These are phyloP conservation scores for Silene vulgaris DNA, from an alignment of 179 eudicot genomes.

Conservation along the genomic window DNA sequence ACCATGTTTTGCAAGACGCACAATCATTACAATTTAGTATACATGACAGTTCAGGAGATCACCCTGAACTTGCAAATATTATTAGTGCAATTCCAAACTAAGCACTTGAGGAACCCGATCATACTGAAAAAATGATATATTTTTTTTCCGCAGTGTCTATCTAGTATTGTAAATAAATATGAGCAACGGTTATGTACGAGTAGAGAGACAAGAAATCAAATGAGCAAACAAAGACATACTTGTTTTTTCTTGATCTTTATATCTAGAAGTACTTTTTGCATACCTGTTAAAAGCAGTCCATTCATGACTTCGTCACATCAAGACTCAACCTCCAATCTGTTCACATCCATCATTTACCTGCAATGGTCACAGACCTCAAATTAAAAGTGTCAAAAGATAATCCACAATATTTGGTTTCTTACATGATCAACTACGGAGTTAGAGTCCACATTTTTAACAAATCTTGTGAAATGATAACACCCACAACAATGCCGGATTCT, in stretches of 20 bases:
- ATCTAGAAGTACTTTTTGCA: not conserved
- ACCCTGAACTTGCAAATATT: not conserved
- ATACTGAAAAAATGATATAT: not conserved
- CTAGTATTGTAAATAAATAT: not conserved
- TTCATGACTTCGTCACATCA: not conserved
- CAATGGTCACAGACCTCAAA: not conserved
- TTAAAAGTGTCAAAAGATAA: not conserved
- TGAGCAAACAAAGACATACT: not conserved
- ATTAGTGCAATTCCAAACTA: not conserved
- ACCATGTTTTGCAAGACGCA: too few relatives aligned
- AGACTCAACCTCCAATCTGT: not conserved
- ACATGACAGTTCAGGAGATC: too few relatives aligned
- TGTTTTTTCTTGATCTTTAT: too few relatives aligned
- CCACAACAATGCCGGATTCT: not conserved
- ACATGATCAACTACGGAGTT: not conserved
- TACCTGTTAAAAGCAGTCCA: conserved; percentile 1
- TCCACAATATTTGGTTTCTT: not conserved
- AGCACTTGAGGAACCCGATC: not conserved
- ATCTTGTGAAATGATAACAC: not conserved
- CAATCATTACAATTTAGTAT: too few relatives aligned
- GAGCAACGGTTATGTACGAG: not conserved
- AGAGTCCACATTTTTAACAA: not conserved
- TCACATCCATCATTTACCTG: conserved; percentile 1
- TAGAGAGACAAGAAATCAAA: not conserved
- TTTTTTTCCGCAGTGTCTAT: not conserved